Evolutionary conservation across 768 basidiomycete species (phyloP).

Genomic region (Kwoniella dendrophila): DNA sequence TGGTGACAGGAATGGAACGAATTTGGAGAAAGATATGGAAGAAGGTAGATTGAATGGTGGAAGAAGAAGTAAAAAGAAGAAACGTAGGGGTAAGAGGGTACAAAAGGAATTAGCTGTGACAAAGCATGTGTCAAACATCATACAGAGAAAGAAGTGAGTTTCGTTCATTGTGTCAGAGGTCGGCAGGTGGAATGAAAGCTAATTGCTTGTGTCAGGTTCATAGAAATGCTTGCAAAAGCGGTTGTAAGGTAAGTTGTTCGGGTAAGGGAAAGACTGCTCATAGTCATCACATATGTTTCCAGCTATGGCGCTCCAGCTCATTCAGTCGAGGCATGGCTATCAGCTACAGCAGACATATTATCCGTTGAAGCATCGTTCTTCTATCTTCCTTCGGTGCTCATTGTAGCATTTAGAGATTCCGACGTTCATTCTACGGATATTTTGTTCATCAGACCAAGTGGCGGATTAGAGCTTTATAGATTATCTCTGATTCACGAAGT

Average conservation of each 20-base stretch:
- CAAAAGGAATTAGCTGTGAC: slow-evolving; percentile 48
- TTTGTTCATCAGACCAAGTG: slow-evolving; percentile 39
- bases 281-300: background rate
- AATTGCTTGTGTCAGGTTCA: slow-evolving; percentile 28
- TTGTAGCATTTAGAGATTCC: slow-evolving; percentile 44
- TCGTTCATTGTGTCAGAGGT: background rate
- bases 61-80: slow-evolving; percentile 8
- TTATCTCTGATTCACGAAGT: slow-evolving; percentile 45
- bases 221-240: slow-evolving; percentile 46
- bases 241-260: slow-evolving; percentile 39
- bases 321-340: slow-evolving; percentile 44
- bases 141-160: slow-evolving; percentile 43
- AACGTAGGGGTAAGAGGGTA: slow-evolving; percentile 33
- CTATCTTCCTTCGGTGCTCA: slow-evolving; percentile 46
- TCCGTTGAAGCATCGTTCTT: slow-evolving; percentile 46
- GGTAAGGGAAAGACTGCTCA: background rate
- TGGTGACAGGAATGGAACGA: slow-evolving; percentile 3
- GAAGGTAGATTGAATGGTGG: slow-evolving; percentile 21
- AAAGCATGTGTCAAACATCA: slow-evolving; percentile 39
- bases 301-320: slow-evolving; percentile 49
- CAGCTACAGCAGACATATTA: slow-evolving; percentile 43
- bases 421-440: slow-evolving; percentile 48
- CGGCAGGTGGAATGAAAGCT: background rate
- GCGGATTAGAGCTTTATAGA: slow-evolving; percentile 45
- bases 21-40: slow-evolving; percentile 27